These are phyloP conservation scores for Eucalyptus erythrocorys DNA, from an alignment of 345 rosid species.

Conservation along the genomic window DNA sequence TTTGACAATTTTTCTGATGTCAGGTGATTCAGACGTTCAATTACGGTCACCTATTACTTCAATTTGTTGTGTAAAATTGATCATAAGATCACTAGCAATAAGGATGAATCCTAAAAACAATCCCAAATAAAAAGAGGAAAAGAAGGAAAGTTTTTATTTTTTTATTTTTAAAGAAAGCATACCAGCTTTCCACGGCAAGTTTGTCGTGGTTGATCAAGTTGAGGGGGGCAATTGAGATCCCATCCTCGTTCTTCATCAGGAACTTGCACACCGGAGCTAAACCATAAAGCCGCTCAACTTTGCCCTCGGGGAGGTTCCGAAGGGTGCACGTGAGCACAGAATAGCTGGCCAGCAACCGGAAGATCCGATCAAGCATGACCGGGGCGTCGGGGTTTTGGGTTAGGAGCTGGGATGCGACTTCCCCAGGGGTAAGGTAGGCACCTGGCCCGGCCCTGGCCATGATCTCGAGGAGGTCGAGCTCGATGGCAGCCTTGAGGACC, in stretches of 20 bases:
- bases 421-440: constrained; percentile 44
- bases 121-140: not conserved
- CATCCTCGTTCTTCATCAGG: constrained; percentile 71
- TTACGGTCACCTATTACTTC: not conserved
- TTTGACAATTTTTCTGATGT: constrained; percentile 3
- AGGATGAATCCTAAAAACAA: not conserved
- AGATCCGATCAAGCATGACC: constrained; percentile 63
- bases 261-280: constrained; percentile 79
- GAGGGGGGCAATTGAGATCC: constrained; percentile 55
- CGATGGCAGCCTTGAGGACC: constrained; percentile 71
- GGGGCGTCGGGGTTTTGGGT: constrained; percentile 74
- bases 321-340: constrained; percentile 43
- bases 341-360: constrained; percentile 66
- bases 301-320: constrained; percentile 23
- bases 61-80: not conserved
- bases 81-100: not conserved
- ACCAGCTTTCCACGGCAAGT: constrained; percentile 94
- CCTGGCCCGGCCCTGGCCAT: constrained; percentile 45
- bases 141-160: too few species aligned
- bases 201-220: constrained; percentile 76
- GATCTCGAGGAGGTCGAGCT: constrained; percentile 80
- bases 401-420: constrained; percentile 55
- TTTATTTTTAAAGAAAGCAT: not conserved
- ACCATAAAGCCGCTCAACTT: constrained; percentile 50
- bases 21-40: fast-evolving